Evolutionary conservation across 352 stramenopile genomes (phyloP), one percentile per base, ranked within the genome.

Genomic region (Blastocystis hominis): DNA sequence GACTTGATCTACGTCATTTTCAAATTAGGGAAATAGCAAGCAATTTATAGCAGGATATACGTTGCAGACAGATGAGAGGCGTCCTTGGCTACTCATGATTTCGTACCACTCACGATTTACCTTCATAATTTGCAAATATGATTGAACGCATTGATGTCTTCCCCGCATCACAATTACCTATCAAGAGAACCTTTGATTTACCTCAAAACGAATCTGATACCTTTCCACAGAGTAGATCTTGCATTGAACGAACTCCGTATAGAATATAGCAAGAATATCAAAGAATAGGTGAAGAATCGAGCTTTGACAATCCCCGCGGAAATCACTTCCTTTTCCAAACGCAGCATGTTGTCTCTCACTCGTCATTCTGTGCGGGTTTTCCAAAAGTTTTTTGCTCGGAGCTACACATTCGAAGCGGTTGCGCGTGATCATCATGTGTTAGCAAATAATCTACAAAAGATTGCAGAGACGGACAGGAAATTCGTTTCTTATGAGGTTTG

Each of bases 111-210:
- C 20, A 86, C 9, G 17, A 38, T 81, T 53, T 89, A 95, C 92
- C 95, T 78, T 98, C 90, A 91, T 98, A 99, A 92, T 99, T 99
- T 88, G 96, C 97, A 90, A 99, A 99, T 90, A 99, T 99, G 88
- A 99, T 99, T 68, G 94, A 98, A 77, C 97, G 91, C 97, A 99
- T 99, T 75, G 96, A 98, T 70, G 96, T 99, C 91, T 99, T 99
- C 88, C 96, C 95, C 24, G 93, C 94, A 56, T 94, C 94, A 61
- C 93, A 97, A 90, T 97, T 97, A 86, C 95, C 95, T 94, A 98
- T 97, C 78, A 98, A 91, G 40, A 98, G 89, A 70, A 98, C 93
- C 93, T 98, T 20, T 2, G 36, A 40, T 6, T 78, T 50, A 78
- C 20, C 15, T 34, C 24, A 17, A 15, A 3, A 4, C 4, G 9